Percentiles rank a stretch among this genome's conserved stretches.
Conservation (phyloP, 2,329 filamentous ascomycete genomes). For the Paracamarosporium sp. region DNA sequence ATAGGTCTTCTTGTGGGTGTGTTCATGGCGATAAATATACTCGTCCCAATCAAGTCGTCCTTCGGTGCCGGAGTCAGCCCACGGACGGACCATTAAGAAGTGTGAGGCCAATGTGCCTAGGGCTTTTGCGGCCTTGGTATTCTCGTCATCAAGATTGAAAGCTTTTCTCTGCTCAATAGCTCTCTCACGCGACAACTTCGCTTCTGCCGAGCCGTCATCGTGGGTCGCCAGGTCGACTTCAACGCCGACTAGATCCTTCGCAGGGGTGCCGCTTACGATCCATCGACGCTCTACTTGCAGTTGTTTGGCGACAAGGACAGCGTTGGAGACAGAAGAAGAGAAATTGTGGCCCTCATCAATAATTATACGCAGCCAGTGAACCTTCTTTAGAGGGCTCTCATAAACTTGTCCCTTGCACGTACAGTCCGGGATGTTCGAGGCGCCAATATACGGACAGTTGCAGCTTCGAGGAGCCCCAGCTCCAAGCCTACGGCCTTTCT, state of each 20-base stretch:
- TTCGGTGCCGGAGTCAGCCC: constrained; percentile 68
- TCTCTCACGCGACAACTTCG: constrained; percentile 25
- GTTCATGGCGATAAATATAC: constrained; percentile 66
- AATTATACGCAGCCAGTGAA: constrained; percentile 89
- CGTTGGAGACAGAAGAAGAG: constrained; percentile 70
- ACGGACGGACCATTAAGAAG: constrained; percentile 79
- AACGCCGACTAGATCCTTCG: constrained; percentile 80
- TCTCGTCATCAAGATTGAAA: constrained; percentile 48
- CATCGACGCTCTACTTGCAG: constrained; percentile 73
- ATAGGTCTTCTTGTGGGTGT: constrained; percentile 61
- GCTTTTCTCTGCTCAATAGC: constrained; percentile 49
- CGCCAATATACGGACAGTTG: constrained; percentile 52
- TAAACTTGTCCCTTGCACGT: constrained; percentile 54
- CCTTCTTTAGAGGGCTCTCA: constrained; percentile 67
- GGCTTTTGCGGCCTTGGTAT: constrained; percentile 59
- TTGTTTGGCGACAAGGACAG: constrained; percentile 62
- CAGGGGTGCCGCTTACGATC: constrained; percentile 91
- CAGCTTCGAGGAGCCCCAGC: constrained; percentile 32
- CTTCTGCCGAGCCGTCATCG: constrained; percentile 41
- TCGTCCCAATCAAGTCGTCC: constrained; percentile 75
- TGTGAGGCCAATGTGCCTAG: constrained; percentile 69
- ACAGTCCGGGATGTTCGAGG: constrained; percentile 52
- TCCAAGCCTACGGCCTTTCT: constrained; percentile 48
- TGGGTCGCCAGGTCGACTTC: constrained; percentile 62
- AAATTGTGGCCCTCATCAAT: constrained; percentile 92